phyloP scores from a whole-genome alignment of 306 rosid genomes.

The Styphnolobium japonicum region DNA sequence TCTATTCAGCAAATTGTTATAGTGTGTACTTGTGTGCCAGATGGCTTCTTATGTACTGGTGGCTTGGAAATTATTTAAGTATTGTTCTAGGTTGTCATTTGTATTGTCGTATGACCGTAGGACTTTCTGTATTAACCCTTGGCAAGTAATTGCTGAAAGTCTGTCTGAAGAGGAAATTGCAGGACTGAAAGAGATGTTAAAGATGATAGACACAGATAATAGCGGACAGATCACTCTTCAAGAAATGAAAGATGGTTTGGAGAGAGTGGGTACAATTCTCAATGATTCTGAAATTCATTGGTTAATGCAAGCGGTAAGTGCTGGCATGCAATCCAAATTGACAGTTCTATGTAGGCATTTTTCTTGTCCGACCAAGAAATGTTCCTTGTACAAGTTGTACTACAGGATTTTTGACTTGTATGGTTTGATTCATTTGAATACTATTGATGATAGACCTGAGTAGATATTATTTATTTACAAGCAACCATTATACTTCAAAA shows the following conservation, averaged over 20 bases:
- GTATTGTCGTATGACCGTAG: conserved; percentile 18
- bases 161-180: conserved; percentile 94
- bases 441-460: neutral
- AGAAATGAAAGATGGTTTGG: conserved; percentile 84
- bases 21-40: neutral
- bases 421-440: neutral
- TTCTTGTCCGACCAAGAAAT: too few species aligned
- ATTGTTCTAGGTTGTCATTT: neutral
- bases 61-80: neutral
- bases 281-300: conserved; percentile 78
- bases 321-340: conserved; percentile 8
- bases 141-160: conserved; percentile 85
- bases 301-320: conserved; percentile 85
- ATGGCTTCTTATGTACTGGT: neutral
- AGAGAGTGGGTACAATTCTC: conserved; percentile 74
- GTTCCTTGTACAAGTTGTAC: too few species aligned
- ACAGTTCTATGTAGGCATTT: conserved; percentile 4
- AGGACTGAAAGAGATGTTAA: conserved; percentile 92
- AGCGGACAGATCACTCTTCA: conserved; percentile 88
- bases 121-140: conserved; percentile 30
- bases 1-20: neutral
- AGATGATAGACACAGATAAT: conserved; percentile 82
- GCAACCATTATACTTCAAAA: neutral
- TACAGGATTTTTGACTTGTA: neutral
- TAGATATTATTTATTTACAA: neutral